Evolutionary conservation across 176 grass and related monocot genomes (phyloP).

Genomic region (Oryza glaberrima): DNA sequence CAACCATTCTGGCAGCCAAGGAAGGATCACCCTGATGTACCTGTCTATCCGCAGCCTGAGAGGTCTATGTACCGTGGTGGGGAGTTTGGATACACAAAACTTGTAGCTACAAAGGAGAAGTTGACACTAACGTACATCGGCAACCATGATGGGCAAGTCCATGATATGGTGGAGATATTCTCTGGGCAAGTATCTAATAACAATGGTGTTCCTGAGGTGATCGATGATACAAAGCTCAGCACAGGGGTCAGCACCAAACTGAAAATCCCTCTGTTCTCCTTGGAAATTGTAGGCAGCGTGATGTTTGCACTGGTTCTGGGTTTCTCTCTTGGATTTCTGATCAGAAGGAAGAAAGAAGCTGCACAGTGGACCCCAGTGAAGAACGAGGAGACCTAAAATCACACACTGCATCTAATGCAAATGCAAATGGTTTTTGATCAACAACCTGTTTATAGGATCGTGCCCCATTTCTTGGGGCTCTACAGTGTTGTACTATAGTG

Average conservation of each 20-base stretch:
- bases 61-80: constrained; percentile 85
- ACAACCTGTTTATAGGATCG: not conserved
- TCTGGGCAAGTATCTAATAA: constrained; percentile 39
- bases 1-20: constrained; percentile 83
- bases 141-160: constrained; percentile 91
- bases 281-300: constrained; percentile 47
- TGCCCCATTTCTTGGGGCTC: not conserved
- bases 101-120: constrained; percentile 81
- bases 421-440: not conserved
- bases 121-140: constrained; percentile 71
- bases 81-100: constrained; percentile 81
- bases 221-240: constrained; percentile 24
- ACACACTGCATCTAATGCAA: not conserved
- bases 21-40: constrained; percentile 60
- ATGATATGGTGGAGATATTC: constrained; percentile 89
- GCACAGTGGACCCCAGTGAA: constrained; percentile 80
- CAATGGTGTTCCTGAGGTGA: not conserved
- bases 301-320: constrained; percentile 58
- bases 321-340: constrained; percentile 61
- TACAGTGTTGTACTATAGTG: not conserved
- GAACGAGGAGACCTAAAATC: constrained; percentile 61
- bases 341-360: constrained; percentile 54
- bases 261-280: constrained; percentile 37
- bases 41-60: constrained; percentile 79
- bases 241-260: constrained; percentile 10